A percentile compares a stretch with the other conserved stretches of the same genome.
phyloP scores from a whole-genome alignment of 2,329 filamentous ascomycete species.

The Fusarium sp. region DNA sequence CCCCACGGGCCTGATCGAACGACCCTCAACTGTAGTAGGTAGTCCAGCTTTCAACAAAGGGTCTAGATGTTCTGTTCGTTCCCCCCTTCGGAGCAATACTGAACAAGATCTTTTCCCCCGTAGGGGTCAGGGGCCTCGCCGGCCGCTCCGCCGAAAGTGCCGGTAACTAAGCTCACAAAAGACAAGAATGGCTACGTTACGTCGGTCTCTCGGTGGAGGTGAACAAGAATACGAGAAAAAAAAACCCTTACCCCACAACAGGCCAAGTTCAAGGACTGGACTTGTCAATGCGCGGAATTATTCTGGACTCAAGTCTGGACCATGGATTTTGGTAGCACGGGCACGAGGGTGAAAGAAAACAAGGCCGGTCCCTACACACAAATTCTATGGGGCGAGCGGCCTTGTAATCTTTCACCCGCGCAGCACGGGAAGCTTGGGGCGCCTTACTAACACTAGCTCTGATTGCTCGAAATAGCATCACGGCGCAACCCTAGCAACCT shows the following conservation, averaged over 20 bases:
- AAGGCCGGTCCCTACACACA: too few relatives aligned
- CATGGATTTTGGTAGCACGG: not conserved
- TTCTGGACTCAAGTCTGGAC: constrained; percentile 30
- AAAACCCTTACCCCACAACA: constrained; percentile 31
- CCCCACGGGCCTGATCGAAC: constrained; percentile 7
- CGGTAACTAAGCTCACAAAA: constrained; percentile 6
- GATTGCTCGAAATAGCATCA: constrained; percentile 34
- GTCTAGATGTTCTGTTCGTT: too few relatives aligned
- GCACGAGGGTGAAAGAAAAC: too few relatives aligned
- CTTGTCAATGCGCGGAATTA: constrained; percentile 17
- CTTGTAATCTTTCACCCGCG: too few relatives aligned
- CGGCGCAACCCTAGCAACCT: constrained; percentile 22
- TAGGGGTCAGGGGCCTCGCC: not conserved
- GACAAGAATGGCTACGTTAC: too few relatives aligned
- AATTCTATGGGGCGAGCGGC: too few relatives aligned
- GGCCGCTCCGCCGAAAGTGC: constrained; percentile 6
- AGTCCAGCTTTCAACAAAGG: not conserved
- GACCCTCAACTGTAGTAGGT: too few relatives aligned
- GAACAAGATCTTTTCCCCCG: not conserved
- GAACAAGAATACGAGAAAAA: constrained; percentile 36
- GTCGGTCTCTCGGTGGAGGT: constrained; percentile 1
- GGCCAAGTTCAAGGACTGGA: not conserved
- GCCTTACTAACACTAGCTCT: not conserved
- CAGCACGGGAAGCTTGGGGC: too few relatives aligned
- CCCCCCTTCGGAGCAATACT: not conserved